A percentile compares a stretch with the other conserved stretches of the same genome.
Conservation (phyloP, 2,329 filamentous ascomycete species). For the Trichophyton verrucosum region DNA sequence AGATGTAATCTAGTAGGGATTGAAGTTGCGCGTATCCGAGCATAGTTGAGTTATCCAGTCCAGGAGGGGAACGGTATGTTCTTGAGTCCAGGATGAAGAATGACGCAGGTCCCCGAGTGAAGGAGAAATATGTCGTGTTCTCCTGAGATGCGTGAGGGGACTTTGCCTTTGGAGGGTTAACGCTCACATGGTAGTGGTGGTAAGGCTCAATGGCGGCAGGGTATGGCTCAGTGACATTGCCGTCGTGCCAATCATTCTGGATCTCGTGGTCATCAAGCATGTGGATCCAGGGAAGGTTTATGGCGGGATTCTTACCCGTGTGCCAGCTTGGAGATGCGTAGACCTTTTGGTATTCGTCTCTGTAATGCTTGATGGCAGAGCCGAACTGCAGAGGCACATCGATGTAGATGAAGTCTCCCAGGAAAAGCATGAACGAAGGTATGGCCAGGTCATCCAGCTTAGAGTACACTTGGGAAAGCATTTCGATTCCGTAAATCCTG, state of each 20-base stretch:
- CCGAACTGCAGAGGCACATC: slow-evolving; percentile 79
- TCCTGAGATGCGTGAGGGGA: slow-evolving; percentile 40
- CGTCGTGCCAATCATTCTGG: slow-evolving; percentile 72
- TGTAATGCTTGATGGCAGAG: slow-evolving; percentile 59
- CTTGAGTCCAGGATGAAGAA: slow-evolving; percentile 95
- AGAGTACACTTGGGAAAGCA: slow-evolving; percentile 61
- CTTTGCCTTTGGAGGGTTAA: slow-evolving; percentile 59
- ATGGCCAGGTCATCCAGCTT: slow-evolving; percentile 46
- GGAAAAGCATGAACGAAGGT: slow-evolving; percentile 49
- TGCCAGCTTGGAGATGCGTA: slow-evolving; percentile 90
- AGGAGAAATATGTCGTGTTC: slow-evolving; percentile 73
- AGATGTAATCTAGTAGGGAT: slow-evolving; percentile 68
- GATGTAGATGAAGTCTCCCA: slow-evolving; percentile 39
- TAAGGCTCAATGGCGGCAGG: slow-evolving; percentile 70
- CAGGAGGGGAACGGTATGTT: slow-evolving; percentile 56
- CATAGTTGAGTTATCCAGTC: slow-evolving; percentile 61
- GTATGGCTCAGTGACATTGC: slow-evolving; percentile 70
- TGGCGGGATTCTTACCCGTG: slow-evolving; percentile 44
- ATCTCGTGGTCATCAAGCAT: slow-evolving; percentile 97
- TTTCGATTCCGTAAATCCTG: slow-evolving; percentile 64
- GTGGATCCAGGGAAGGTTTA: slow-evolving; percentile 81
- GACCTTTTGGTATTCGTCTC: slow-evolving; percentile 86
- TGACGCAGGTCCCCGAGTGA: slow-evolving; percentile 76
- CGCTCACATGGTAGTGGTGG: slow-evolving; percentile 68
- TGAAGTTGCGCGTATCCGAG: slow-evolving; percentile 66